phyloP scores from a whole-genome alignment of 2,329 filamentous ascomycete species.

The Clonostachys byssicola region DNA sequence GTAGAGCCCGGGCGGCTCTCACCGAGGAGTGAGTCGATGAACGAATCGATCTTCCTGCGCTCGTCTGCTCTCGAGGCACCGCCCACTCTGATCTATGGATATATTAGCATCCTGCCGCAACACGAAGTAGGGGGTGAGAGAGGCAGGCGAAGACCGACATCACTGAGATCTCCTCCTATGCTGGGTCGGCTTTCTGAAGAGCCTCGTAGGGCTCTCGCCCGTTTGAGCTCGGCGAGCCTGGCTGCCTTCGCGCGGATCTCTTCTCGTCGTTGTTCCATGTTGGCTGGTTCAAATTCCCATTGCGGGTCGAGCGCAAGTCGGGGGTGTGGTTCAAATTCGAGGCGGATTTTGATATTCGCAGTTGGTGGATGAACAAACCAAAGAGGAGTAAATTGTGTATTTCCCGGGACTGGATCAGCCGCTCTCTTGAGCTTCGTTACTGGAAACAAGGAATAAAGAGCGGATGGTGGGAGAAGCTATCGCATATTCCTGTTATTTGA shows the following conservation, averaged over 20 bases:
- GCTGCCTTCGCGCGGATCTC: constrained; percentile 97
- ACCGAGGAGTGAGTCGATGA: constrained; percentile 81
- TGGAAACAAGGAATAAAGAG: too few species aligned
- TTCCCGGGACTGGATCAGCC: too few species aligned
- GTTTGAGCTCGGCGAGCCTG: constrained; percentile 93
- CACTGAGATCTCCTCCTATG: constrained; percentile 63
- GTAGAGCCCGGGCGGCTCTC: constrained; percentile 71
- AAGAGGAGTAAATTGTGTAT: too few species aligned
- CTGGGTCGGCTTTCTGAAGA: constrained; percentile 69
- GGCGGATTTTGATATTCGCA: too few species aligned
- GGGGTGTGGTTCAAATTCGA: constrained; percentile 1
- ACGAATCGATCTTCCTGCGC: constrained; percentile 74
- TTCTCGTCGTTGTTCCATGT: constrained; percentile 80
- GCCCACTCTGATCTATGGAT: constrained; percentile 53
- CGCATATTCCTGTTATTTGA: too few species aligned
- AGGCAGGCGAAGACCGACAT: constrained; percentile 50
- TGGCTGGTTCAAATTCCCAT: constrained; percentile 40
- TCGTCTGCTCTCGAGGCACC: constrained; percentile 65
- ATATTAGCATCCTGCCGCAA: constrained; percentile 1
- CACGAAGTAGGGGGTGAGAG: not conserved
- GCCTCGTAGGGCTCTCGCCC: constrained; percentile 79
- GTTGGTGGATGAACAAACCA: too few species aligned
- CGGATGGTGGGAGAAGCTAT: too few species aligned
- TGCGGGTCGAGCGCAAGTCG: constrained; percentile 24
- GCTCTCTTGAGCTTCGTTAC: too few species aligned